These are phyloP conservation scores for Phaffia rhodozyma DNA, from an alignment of 1,284 basidiomycete species.

Conservation along the genomic window DNA sequence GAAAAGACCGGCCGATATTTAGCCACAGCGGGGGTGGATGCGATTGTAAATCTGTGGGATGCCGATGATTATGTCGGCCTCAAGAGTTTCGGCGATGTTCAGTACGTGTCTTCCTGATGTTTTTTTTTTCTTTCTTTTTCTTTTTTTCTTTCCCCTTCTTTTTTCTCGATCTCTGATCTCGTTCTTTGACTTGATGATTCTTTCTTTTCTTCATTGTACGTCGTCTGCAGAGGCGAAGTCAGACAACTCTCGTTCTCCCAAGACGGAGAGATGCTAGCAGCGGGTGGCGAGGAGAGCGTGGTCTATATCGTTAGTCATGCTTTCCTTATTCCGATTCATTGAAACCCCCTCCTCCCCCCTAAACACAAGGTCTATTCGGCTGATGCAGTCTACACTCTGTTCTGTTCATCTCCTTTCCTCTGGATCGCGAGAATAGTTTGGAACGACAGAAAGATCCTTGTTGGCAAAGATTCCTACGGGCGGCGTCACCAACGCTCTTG, in stretches of 20 bases:
- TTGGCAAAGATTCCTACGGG: constrained; percentile 55
- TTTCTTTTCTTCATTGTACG: background rate
- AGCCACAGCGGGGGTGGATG: constrained; percentile 61
- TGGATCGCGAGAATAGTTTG: constrained; percentile 45
- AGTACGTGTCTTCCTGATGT: constrained; percentile 46
- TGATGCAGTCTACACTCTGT: background rate
- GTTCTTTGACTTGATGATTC: no score
- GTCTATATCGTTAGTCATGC: constrained; percentile 52
- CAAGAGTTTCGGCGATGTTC: constrained; percentile 59
- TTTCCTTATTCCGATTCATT: background rate
- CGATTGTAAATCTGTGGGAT: constrained; percentile 66
- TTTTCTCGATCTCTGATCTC: no score
- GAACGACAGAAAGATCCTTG: constrained; percentile 54
- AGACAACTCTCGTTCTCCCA: constrained; percentile 64
- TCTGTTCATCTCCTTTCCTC: background rate
- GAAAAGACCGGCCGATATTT: constrained; percentile 43
- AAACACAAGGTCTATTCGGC: no score
- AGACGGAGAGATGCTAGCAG: constrained; percentile 65
- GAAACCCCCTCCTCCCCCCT: no score
- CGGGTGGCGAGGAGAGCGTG: constrained; percentile 55
- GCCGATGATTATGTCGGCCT: constrained; percentile 61
- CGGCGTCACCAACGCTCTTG: constrained; percentile 52
- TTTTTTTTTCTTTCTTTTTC: background rate
- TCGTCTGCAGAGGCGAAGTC: constrained; percentile 46
- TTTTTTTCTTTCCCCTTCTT: background rate